Evolutionary conservation across 352 stramenopile species (phyloP), one percentile per base, ranked within the genome.

Genomic region (Globisporangium alternatum): DNA sequence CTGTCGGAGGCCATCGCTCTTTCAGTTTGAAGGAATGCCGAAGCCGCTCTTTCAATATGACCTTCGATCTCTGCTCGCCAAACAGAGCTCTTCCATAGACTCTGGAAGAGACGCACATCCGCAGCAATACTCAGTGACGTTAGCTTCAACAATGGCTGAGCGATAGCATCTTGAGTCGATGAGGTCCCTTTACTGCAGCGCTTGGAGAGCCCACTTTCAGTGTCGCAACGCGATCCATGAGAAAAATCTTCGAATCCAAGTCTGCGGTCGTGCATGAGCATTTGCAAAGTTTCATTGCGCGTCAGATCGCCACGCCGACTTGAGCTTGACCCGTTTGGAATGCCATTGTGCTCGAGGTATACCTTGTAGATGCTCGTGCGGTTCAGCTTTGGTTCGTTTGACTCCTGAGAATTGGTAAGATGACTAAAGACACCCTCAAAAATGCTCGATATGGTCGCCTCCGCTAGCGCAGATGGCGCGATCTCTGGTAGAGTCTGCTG

Each of bases 101-200:
- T 68, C 21, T 82, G 75, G n/a, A 82, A 60, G 9, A 82, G 64
- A 1, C 63, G 59, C 17, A 74, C 55, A 19, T 47, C 60, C 47
- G 69, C 56, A 58, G 65, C 70, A 66, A 70, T 76, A 2, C 55
- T 54, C 41, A 78, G 25, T 5, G 70, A 72, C 6, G 15, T 15
- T 10, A 57, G 12, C 2, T n/a, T 33, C n/a, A 35, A 13, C 10
- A 19, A 22, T 21, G 56, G 13, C 4, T 28, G 30, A 19, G n/a
- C 21, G 13, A 25, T 8, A 57, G 25, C 28, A 37, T 7, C 17
- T 44, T 9, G 56, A 56, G 15, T 3, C 5, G 17, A 1, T 22
- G 15, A 9, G 0, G 33, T 4, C 9, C 5, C 31, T 25, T 28
- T 35, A n/a, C 7, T 5, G 10, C 5, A n/a, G 1, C 2, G 17